Conservation (phyloP, 495 filamentous ascomycete genomes). For the Podospora anserina region DNA sequence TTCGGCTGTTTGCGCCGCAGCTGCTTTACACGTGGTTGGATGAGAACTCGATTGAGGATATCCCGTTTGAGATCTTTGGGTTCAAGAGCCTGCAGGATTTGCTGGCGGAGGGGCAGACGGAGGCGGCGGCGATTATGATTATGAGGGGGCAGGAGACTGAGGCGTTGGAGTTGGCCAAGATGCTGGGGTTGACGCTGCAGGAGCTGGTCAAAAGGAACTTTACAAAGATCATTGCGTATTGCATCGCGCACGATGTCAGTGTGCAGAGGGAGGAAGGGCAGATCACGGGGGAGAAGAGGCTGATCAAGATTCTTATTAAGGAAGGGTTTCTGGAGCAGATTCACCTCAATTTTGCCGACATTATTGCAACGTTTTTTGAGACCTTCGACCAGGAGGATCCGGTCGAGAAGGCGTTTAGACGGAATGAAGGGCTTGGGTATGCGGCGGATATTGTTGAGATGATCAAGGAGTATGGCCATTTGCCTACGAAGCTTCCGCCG, state of each 20-base stretch:
- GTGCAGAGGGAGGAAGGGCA: slow-evolving; percentile 54
- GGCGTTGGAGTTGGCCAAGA: slow-evolving; percentile 53
- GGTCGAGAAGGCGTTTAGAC: slow-evolving; percentile 68
- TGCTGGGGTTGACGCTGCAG: slow-evolving; percentile 51
- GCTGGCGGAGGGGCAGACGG: slow-evolving; percentile 68
- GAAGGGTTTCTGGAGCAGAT: slow-evolving; percentile 59
- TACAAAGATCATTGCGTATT: slow-evolving; percentile 77
- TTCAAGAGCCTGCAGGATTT: slow-evolving; percentile 68
- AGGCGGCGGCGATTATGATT: slow-evolving; percentile 75
- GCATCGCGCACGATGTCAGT: slow-evolving; percentile 73
- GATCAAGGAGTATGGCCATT: slow-evolving; percentile 63
- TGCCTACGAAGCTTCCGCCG: slow-evolving; percentile 57
- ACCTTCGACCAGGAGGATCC: slow-evolving; percentile 65
- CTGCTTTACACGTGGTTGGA: slow-evolving; percentile 91
- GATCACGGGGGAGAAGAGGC: slow-evolving; percentile 60
- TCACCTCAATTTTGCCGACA: slow-evolving; percentile 66
- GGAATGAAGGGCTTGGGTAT: slow-evolving; percentile 53
- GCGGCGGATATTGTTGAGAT: slow-evolving; percentile 60
- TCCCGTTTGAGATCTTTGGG: slow-evolving; percentile 80
- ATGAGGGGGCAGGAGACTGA: slow-evolving; percentile 74
- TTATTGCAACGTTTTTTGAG: slow-evolving; percentile 73
- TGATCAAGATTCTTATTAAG: slow-evolving; percentile 67
- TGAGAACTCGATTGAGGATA: slow-evolving; percentile 55
- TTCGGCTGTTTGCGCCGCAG: slow-evolving; percentile 85
- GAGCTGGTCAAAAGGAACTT: slow-evolving; percentile 68